Percentiles rank a stretch among this genome's conserved stretches.
These are phyloP conservation scores for Auriscalpium vulgare DNA, from an alignment of 768 basidiomycete species.

Conservation along the genomic window DNA sequence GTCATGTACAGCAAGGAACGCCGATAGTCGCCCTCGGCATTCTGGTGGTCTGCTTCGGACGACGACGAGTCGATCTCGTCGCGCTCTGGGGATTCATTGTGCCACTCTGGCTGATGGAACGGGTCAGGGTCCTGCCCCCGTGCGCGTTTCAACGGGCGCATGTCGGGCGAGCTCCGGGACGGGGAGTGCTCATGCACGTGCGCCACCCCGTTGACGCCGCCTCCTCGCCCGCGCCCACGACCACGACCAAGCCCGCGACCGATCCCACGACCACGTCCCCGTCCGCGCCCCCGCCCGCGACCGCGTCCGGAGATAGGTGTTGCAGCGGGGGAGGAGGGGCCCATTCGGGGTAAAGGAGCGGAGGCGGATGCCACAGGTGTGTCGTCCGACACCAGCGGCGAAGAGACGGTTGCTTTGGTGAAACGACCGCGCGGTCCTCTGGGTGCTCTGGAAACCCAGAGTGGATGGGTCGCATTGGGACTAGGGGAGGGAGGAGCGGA, in stretches of 20 bases:
- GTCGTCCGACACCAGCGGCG: neutral
- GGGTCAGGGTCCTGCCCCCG: neutral
- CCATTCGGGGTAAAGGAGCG: neutral
- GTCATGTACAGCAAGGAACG: slow-evolving; percentile 37
- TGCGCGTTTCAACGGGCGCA: neutral
- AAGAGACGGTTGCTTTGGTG: neutral
- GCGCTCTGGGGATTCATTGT: neutral
- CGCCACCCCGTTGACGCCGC: neutral
- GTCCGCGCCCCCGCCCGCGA: neutral
- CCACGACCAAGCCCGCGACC: neutral
- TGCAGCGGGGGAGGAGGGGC: neutral
- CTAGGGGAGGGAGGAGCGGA: slow-evolving; percentile 29
- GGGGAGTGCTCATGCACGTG: neutral
- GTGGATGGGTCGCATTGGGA: neutral
- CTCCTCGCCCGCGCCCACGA: neutral
- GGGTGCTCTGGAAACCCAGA: neutral
- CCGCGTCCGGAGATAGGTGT: neutral
- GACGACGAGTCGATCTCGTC: slow-evolving; percentile 6
- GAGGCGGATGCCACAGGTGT: neutral
- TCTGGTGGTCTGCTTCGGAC: slow-evolving; percentile 2
- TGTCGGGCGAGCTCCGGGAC: neutral
- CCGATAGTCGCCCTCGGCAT: neutral
- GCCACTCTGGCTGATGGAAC: neutral
- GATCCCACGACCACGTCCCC: neutral
- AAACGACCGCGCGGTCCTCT: neutral